Evolutionary conservation across 1,139 yeast genomes (phyloP).

Genomic region (Yamadazyma blattariae): DNA sequence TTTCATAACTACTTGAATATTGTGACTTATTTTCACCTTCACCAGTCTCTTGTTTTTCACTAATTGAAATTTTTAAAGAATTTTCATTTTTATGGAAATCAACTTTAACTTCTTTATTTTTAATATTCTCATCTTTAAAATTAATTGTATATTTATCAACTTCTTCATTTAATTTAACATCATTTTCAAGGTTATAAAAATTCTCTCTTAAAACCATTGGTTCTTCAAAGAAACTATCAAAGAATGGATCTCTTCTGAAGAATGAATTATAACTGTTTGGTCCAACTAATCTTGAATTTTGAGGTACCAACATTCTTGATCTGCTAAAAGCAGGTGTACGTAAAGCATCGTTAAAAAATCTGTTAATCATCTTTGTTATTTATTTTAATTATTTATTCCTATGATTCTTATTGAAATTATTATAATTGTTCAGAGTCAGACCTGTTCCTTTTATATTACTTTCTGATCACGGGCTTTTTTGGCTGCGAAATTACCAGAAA

Average conservation of each 20-base stretch:
- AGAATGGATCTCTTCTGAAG: slow-evolving; percentile 4
- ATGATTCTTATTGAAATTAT: no score
- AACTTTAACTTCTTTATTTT: slow-evolving; percentile 19
- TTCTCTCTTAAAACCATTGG: slow-evolving; percentile 11
- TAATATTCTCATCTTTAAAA: slow-evolving; percentile 16
- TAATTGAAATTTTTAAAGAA: slow-evolving; percentile 14
- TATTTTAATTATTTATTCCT: no score
- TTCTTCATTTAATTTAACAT: slow-evolving; percentile 21
- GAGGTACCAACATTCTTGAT: slow-evolving; percentile 1
- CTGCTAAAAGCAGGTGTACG: not conserved
- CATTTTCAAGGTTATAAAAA: slow-evolving; percentile 10
- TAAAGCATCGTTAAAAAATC: slow-evolving; percentile 9
- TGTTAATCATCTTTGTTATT: slow-evolving; percentile 7
- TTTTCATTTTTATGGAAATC: slow-evolving; percentile 22
- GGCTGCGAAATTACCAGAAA: no score
- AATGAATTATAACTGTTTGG: slow-evolving; percentile 4
- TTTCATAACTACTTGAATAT: slow-evolving; percentile 17
- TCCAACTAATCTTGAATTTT: slow-evolving; percentile 3
- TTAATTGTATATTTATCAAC: slow-evolving; percentile 20
- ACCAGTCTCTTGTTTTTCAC: slow-evolving; percentile 7
- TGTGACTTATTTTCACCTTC: slow-evolving; percentile 6
- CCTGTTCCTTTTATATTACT: no score
- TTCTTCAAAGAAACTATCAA: slow-evolving; percentile 8
- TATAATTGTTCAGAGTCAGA: no score
- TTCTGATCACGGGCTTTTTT: no score